Evolutionary conservation across 2,329 filamentous ascomycete species (phyloP).

Genomic region (Aspergillus sp.): DNA sequence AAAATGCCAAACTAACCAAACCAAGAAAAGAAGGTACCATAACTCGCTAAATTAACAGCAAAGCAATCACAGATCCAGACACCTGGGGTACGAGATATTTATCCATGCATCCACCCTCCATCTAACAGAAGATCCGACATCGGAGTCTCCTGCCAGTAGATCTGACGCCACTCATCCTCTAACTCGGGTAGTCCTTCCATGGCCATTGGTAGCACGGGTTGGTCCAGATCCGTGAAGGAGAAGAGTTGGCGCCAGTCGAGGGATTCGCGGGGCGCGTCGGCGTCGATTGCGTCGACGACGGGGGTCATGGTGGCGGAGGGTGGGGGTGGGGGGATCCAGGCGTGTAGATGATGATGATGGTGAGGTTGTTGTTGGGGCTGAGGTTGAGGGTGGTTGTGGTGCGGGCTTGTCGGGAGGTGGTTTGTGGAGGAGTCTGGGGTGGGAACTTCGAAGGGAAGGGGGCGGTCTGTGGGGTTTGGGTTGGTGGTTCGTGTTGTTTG

Average conservation of each 20-base stretch:
- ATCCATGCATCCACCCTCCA: conserved; percentile 41
- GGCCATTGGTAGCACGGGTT: conserved; percentile 38
- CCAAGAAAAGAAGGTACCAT: neutral
- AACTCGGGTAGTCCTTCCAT: conserved; percentile 43
- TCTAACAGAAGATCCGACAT: conserved; percentile 46
- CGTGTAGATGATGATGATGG: conserved; percentile 30
- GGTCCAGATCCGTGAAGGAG: conserved; percentile 41
- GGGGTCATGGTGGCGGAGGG: conserved; percentile 29
- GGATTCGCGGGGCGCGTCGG: conserved; percentile 37
- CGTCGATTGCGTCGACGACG: conserved; percentile 36
- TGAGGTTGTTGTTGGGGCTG: neutral
- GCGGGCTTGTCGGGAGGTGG: conserved; percentile 28
- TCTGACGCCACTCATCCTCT: conserved; percentile 49
- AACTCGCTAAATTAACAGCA: neutral
- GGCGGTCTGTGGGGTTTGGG: conserved; percentile 17
- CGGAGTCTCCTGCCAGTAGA: conserved; percentile 47
- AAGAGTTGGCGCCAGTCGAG: conserved; percentile 47
- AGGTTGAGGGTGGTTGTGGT: conserved; percentile 19
- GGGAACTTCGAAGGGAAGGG: conserved; percentile 29
- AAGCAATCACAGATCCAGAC: neutral
- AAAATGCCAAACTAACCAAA: neutral
- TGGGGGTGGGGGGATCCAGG: conserved; percentile 30
- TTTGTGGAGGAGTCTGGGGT: conserved; percentile 33
- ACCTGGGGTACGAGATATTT: neutral
- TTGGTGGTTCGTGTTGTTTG: conserved; percentile 17